phyloP scores from a whole-genome alignment of 371 early-diverging fungal species.

The Nematocida sp. region DNA sequence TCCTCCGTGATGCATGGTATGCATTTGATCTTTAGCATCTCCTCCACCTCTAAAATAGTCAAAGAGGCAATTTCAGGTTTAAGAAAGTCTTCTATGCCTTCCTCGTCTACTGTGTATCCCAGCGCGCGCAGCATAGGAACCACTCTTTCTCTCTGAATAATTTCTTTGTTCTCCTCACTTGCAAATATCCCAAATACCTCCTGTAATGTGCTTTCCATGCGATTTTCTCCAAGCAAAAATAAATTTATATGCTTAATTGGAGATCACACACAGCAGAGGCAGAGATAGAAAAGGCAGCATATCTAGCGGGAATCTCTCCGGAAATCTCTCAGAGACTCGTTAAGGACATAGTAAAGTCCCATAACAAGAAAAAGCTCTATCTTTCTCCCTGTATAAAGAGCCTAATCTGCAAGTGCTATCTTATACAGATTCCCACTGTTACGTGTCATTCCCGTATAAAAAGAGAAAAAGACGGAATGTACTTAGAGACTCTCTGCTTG shows the following conservation, averaged over 20 bases:
- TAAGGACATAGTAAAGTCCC: neutral
- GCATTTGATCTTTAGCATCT: neutral
- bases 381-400: constrained; percentile 3
- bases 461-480: constrained; percentile 20
- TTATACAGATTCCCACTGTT: constrained; percentile 5
- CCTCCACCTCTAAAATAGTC: neutral
- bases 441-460: neutral
- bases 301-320: neutral
- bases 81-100: neutral
- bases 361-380: constrained; percentile 23
- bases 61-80: neutral
- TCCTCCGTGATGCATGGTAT: constrained; percentile 22
- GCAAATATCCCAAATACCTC: constrained; percentile 23
- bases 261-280: neutral
- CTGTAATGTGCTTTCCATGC: constrained; percentile 21
- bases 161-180: neutral
- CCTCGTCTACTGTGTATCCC: constrained; percentile 8
- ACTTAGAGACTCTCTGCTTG: neutral
- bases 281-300: constrained; percentile 3
- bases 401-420: constrained; percentile 18
- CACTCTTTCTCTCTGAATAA: neutral
- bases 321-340: neutral
- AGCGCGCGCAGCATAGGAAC: neutral
- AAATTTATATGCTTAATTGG: constrained; percentile 7
- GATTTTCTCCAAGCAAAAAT: no score